These are phyloP conservation scores for Apiospora marii DNA, from an alignment of 2,329 filamentous ascomycete genomes.

Conservation along the genomic window DNA sequence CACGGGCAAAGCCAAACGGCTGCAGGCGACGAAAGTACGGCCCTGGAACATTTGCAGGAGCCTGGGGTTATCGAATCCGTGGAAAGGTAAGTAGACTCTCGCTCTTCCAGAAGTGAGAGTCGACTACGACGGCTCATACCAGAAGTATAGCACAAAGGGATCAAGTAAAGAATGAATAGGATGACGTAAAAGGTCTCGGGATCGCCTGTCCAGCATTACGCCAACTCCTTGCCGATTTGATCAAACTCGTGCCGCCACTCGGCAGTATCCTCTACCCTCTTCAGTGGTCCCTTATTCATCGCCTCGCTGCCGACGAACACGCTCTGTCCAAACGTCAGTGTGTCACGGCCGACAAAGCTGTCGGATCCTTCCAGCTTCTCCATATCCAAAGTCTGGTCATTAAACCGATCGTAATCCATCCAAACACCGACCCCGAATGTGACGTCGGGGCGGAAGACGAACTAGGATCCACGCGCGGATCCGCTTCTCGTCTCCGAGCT, in stretches of 20 bases:
- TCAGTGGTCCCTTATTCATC: slow-evolving; percentile 43
- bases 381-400: no score
- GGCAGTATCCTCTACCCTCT: slow-evolving; percentile 38
- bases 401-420: no score
- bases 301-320: slow-evolving; percentile 44
- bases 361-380: no score
- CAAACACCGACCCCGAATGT: no score
- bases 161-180: not conserved
- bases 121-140: not conserved
- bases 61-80: not conserved
- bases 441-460: no score
- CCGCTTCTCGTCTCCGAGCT: no score
- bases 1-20: not conserved
- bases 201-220: no score
- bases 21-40: not conserved
- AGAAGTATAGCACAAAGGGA: not conserved
- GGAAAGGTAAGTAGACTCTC: not conserved
- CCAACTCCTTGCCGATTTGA: slow-evolving; percentile 39
- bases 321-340: slow-evolving; percentile 36
- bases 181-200: no score
- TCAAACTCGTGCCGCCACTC: slow-evolving; percentile 42
- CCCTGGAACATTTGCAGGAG: not conserved
- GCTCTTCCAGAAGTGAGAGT: not conserved
- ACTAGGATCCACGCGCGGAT: no score
- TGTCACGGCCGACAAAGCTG: slow-evolving; percentile 2